Evolutionary conservation across 164 flowering plant genomes (phyloP).

Genomic region (Amborella trichopoda): DNA sequence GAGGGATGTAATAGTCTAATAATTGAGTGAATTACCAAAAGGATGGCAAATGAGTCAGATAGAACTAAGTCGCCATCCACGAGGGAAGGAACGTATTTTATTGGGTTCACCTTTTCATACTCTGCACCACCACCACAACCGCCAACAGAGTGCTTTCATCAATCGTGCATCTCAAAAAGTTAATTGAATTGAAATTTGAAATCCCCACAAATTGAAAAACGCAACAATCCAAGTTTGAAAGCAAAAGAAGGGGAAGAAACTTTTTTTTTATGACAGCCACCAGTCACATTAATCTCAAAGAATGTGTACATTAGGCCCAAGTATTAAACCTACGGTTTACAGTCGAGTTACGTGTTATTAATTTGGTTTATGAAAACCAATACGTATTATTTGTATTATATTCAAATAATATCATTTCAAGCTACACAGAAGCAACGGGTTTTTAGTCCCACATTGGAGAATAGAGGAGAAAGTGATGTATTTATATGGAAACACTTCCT

Average conservation of each 20-base stretch:
- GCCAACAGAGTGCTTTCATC: background rate
- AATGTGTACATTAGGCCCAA: too few relatives aligned
- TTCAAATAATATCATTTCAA: too few relatives aligned
- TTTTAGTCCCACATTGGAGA: too few relatives aligned
- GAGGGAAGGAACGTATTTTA: constrained; percentile 43
- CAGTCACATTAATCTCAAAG: background rate
- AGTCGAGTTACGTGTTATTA: too few relatives aligned
- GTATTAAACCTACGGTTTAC: too few relatives aligned
- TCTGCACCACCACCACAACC: constrained; percentile 23
- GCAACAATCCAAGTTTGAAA: background rate
- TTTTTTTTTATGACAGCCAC: background rate
- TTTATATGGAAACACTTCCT: too few relatives aligned
- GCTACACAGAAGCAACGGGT: too few relatives aligned
- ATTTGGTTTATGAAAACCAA: too few relatives aligned
- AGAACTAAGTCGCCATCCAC: constrained; percentile 52
- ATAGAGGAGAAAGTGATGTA: too few relatives aligned
- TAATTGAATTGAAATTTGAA: background rate
- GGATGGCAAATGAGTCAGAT: constrained; percentile 54
- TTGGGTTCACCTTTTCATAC: constrained; percentile 48
- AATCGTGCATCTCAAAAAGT: background rate
- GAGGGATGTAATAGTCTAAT: background rate
- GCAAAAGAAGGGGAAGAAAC: background rate
- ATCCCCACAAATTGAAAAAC: background rate
- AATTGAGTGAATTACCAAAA: constrained; percentile 30
- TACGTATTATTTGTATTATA: too few relatives aligned